Base-by-base conservation (phyloP, 2,329 filamentous ascomycete genomes). In the Fusarium acutatum region DNA sequence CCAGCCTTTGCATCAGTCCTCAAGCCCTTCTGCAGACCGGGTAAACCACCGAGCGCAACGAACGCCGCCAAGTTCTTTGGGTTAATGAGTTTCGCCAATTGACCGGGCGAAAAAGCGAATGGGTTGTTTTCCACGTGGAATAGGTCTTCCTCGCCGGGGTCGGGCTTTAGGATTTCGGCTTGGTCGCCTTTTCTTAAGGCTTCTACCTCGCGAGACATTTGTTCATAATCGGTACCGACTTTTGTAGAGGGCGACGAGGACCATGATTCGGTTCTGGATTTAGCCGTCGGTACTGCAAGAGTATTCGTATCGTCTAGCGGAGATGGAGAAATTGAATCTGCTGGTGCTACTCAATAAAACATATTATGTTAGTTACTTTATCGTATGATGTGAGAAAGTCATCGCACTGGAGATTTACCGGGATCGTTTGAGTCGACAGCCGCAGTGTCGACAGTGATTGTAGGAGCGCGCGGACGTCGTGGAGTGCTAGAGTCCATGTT, bases 1-100 rank as follows among this genome's bases (percentile, higher is more conserved):
- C 94, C 94, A 14, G 91, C 86, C 43, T 85, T 87, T 22, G 92
- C 84, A 79, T 95, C 90, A 10, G 91, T 92, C 53, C 92, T 87
- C 26, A 97, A 83, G 6, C 94, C 94, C 76, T 89, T 91, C 80
- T 94, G 93, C 57, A 97, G 81, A 1, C 94, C 94, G 7, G 82
- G 81, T 7, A 96, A 81, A 26, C 94, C 94, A 49, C 94, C 94
- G 3, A 97, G 81, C 6, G 91, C 91, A 74, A 90, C 91, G 75
- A 94, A 96, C 1, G 94, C 94, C 17, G 91, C 86, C 64, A 96
- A 82, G 60, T 90, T 96, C 83, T 97, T 97, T 4, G 94, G 94
- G 78, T 96, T 95, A 57, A 95, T 88, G 79, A 97, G 87, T 82
- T 96, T 97, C 71, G 90, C 91, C 67, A 97, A 86, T 77, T 96